These are phyloP conservation scores for Monosporozyma siamensis DNA, from an alignment of 805 yeast species.

Conservation along the genomic window DNA sequence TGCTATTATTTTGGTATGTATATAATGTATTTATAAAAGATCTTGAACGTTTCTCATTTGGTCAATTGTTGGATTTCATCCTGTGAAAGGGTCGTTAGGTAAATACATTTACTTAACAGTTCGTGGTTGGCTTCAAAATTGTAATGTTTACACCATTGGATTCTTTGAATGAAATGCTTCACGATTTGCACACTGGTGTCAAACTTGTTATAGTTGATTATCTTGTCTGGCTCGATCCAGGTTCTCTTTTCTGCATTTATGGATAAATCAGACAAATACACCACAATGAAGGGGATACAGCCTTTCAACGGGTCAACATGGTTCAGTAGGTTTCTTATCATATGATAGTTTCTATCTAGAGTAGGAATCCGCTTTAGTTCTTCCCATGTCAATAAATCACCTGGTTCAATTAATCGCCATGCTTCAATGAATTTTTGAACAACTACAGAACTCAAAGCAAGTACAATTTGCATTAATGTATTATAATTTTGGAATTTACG, in stretches of 20 bases:
- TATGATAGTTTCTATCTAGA: conserved; percentile 63
- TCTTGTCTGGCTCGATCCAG: conserved; percentile 27
- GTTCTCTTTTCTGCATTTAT: conserved; percentile 43
- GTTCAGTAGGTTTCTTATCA: conserved; percentile 41
- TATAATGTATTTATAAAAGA: too few species aligned
- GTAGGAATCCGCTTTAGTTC: conserved; percentile 63
- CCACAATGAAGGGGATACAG: conserved; percentile 82
- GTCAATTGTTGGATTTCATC: conserved; percentile 42
- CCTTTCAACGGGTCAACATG: conserved; percentile 61
- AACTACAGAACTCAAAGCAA: conserved; percentile 65
- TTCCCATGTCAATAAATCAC: conserved; percentile 59
- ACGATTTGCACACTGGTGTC: conserved; percentile 68
- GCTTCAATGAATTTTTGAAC: conserved; percentile 54
- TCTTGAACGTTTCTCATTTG: too few species aligned
- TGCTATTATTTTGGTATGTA: too few species aligned
- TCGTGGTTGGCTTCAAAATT: conserved; percentile 47
- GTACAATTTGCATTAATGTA: conserved; percentile 75
- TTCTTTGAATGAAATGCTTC: conserved; percentile 64
- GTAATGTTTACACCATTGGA: conserved; percentile 78
- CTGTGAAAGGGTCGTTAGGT: conserved; percentile 62
- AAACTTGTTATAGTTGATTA: conserved; percentile 73
- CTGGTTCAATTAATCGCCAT: conserved; percentile 65
- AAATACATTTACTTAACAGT: conserved; percentile 72
- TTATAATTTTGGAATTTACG: conserved; percentile 68
- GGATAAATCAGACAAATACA: conserved; percentile 74